These are phyloP conservation scores for Bombardia bombarda DNA, from an alignment of 495 filamentous ascomycete species.

Conservation along the genomic window DNA sequence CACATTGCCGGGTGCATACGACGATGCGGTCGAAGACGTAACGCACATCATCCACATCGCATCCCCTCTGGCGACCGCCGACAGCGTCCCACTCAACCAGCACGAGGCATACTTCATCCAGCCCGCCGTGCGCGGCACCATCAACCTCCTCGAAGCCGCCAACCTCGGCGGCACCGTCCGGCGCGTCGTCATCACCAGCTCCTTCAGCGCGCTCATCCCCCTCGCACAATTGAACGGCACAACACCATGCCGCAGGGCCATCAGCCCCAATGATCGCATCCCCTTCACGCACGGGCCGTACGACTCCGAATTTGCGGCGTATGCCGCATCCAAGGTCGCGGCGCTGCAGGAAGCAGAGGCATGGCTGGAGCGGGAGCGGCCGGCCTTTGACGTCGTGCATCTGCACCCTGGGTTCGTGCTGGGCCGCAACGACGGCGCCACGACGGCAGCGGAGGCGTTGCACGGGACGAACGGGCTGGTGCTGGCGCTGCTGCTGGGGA, in stretches of 20 bases:
- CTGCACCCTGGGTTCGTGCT: constrained; percentile 39
- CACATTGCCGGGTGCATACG: constrained; percentile 32
- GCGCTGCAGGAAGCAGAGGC: constrained; percentile 34
- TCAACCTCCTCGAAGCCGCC: constrained; percentile 62
- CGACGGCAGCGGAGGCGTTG: constrained; percentile 21
- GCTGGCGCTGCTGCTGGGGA: constrained; percentile 27
- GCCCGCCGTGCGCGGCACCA: constrained; percentile 66
- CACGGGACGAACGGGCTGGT: constrained; percentile 30
- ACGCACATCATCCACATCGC: constrained; percentile 46
- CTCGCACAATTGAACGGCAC: constrained; percentile 16
- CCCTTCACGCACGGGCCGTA: constrained; percentile 28
- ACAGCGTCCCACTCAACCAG: constrained; percentile 27
- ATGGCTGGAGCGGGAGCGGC: constrained; percentile 32
- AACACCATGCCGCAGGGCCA: constrained; percentile 3
- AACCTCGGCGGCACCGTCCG: constrained; percentile 53
- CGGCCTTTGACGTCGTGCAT: constrained; percentile 37
- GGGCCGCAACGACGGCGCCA: constrained; percentile 34
- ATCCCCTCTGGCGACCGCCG: constrained; percentile 45
- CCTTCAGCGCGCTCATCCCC: constrained; percentile 28
- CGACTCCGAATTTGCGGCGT: constrained; percentile 26
- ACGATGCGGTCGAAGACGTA: constrained; percentile 36
- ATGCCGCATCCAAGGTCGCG: constrained; percentile 33
- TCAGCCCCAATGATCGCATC: constrained; percentile 19
- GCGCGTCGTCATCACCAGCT: constrained; percentile 50
- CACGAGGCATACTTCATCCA: constrained; percentile 61